Percentiles rank a stretch among this genome's conserved stretches.
Conservation (phyloP, 331 rosid genomes). For the Malus hybrid region DNA sequence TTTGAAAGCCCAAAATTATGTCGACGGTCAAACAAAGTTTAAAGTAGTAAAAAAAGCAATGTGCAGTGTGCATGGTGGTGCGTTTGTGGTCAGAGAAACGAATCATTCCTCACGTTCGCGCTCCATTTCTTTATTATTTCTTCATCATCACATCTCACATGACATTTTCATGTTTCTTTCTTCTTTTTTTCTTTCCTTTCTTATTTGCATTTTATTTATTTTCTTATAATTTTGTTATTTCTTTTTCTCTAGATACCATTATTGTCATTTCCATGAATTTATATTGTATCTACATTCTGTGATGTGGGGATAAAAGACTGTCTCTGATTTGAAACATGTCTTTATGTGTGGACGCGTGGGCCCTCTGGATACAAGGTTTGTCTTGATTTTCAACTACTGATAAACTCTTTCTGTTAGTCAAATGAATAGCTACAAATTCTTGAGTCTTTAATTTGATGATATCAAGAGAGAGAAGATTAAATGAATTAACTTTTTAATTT, state of each 20-base stretch:
- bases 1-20: slow-evolving; percentile 15
- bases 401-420: too few relatives aligned
- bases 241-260: background rate
- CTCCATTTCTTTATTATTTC: slow-evolving; percentile 31
- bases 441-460: too few relatives aligned
- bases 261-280: background rate
- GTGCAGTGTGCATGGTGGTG: slow-evolving; percentile 12
- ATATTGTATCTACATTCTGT: slow-evolving; percentile 25
- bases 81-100: slow-evolving; percentile 42
- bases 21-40: slow-evolving; percentile 59
- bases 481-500: too few relatives aligned
- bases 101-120: slow-evolving; percentile 68
- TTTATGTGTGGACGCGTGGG: slow-evolving; percentile 9
- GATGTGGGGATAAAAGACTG: background rate
- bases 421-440: too few relatives aligned
- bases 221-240: background rate
- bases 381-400: background rate
- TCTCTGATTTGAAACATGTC: slow-evolving; percentile 9
- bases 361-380: too few relatives aligned
- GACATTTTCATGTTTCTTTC: background rate
- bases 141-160: slow-evolving; percentile 35
- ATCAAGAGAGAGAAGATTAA: too few relatives aligned
- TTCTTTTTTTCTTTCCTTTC: background rate
- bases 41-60: slow-evolving; percentile 29
- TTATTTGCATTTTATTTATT: background rate